Evolutionary conservation across 257 asterid genomes (phyloP).

Genomic region (Lycium barbarum): DNA sequence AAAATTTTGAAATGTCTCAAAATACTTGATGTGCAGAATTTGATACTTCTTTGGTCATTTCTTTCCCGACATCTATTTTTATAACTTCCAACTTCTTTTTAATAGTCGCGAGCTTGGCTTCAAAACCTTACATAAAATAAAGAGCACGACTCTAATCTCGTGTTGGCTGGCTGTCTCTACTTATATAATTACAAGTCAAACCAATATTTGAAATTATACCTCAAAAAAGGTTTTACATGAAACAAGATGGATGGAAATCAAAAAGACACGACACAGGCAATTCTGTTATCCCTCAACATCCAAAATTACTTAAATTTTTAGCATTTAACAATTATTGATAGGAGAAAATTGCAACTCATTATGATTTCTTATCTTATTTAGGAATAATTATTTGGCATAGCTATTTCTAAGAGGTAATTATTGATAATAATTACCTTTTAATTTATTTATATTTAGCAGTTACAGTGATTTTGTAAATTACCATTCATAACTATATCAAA

Average conservation of each 20-base stretch:
- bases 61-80: background rate
- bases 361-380: background rate
- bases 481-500: too few relatives aligned
- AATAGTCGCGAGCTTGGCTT: background rate
- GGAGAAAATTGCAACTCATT: background rate
- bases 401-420: too few relatives aligned
- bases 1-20: background rate
- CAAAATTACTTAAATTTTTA: background rate
- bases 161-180: too few relatives aligned
- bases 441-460: too few relatives aligned
- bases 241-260: background rate
- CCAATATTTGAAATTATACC: too few relatives aligned
- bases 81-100: background rate
- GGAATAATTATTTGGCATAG: too few relatives aligned
- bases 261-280: background rate
- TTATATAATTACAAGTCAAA: too few relatives aligned
- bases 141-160: background rate
- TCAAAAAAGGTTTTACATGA: background rate
- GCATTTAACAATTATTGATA: background rate
- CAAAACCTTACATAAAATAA: background rate
- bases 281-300: background rate
- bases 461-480: too few relatives aligned
- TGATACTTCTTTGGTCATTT: background rate
- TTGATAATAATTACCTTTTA: too few relatives aligned
- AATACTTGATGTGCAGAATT: background rate